Base-by-base conservation (phyloP, 106 monocot genomes). In the Ottelia alismoides region DNA sequence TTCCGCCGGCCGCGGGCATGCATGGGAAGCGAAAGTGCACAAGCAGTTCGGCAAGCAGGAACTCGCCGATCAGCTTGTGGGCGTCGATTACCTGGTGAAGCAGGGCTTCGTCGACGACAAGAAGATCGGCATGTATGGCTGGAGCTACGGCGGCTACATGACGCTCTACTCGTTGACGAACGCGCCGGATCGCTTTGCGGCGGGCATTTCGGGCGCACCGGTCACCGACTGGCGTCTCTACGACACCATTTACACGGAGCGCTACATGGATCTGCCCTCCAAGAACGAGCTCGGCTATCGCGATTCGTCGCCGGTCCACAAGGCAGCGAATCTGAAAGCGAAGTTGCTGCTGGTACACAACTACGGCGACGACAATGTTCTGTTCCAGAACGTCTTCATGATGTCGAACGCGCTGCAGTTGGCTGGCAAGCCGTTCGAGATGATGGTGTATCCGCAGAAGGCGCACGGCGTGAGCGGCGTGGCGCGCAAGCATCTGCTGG, bases 221-320 rank as follows among this genome's bases (percentile, higher is more conserved):
- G 98, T 98, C n/a, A 90, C 90, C 17, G 47, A 78, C 6, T 98
- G 90, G 90, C 90, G 90, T 57, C 90, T 89, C 2, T 98, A 98
- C 21, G 98, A 98, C 68, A 85, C 98, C 11, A 90, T 82, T 59
- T 98, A 98, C 52, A 98, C 98, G 0, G 89, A 98, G 67, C 89
- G 80, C 55, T 98, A 98, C 77, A 72, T 98, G 82, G 89, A 90
- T 17, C 58, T 80, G 68, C 98, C 98, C 1, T 50, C 53, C 12
- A 79, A 82, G 12, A 77, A 83, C 31, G 59, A 53, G 0, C 53
- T 64, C 24, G 66, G 25, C 2, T 98, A 98, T 12, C 62, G 72
- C 11, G 67, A 60, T 17, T 72, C 79, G 2, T 98, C 89, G 4
- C 60, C 90, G 45, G 83, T 98, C 85, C 77, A 85, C 44, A 85